These are phyloP conservation scores for Wallemia mellicola DNA, from an alignment of 1,284 basidiomycete species.

Conservation along the genomic window DNA sequence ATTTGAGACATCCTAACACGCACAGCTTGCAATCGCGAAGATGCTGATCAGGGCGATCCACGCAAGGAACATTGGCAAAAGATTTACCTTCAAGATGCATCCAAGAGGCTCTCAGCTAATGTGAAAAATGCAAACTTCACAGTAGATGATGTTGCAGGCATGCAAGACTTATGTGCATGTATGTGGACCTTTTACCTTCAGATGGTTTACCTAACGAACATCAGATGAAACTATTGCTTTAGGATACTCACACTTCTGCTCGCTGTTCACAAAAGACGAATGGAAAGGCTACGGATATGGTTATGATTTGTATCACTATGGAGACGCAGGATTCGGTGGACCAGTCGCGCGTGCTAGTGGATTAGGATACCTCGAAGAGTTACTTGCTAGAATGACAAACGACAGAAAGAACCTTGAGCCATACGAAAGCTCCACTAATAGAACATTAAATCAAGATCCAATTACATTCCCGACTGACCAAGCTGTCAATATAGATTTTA, in stretches of 20 bases:
- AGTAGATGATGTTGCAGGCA: slow-evolving; percentile 28
- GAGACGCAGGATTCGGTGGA: slow-evolving; percentile 46
- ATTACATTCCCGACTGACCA: slow-evolving; percentile 52
- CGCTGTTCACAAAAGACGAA: slow-evolving; percentile 31
- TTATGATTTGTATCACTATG: slow-evolving; percentile 21
- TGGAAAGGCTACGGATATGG: slow-evolving; percentile 18
- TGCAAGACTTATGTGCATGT: slow-evolving; percentile 24
- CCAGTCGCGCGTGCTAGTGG: slow-evolving; percentile 50
- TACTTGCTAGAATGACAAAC: slow-evolving; percentile 45
- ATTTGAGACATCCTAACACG: too few relatives aligned
- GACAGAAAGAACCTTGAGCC: slow-evolving; percentile 20
- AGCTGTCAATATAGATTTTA: slow-evolving; percentile 43
- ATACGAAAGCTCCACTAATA: slow-evolving; percentile 49
- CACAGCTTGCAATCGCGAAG: background rate
- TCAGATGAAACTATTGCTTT: slow-evolving; percentile 17
- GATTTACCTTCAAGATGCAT: slow-evolving; percentile 38
- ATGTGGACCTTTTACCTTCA: slow-evolving; percentile 15
- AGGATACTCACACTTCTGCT: slow-evolving; percentile 21
- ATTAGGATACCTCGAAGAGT: slow-evolving; percentile 34
- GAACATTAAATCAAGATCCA: slow-evolving; percentile 36
- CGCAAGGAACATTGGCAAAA: background rate
- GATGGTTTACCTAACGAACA: background rate
- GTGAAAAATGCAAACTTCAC: slow-evolving; percentile 33
- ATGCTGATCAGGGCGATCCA: background rate
- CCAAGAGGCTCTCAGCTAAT: slow-evolving; percentile 26